Conservation (phyloP, 352 stramenopile genomes). For the Phytophthora kernoviae region DNA sequence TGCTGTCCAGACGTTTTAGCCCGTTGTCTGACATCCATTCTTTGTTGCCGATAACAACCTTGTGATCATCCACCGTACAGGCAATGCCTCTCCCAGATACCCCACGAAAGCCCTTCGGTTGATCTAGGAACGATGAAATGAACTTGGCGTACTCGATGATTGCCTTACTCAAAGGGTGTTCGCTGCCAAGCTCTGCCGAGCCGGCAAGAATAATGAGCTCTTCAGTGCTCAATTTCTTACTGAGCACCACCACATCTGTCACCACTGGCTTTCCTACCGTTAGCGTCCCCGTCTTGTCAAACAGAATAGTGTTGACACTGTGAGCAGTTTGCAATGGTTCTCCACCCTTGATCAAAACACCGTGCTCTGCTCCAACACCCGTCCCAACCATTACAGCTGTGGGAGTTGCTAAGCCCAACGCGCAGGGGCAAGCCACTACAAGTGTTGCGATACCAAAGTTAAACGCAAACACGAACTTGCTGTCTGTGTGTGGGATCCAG, state of each 20-base stretch:
- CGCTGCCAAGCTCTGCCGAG: constrained; percentile 92
- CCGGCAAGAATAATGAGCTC: constrained; percentile 89
- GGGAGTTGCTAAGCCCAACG: constrained; percentile 97
- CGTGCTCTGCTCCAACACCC: constrained; percentile 95
- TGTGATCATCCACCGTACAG: constrained; percentile 69
- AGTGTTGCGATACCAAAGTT: constrained; percentile 98
- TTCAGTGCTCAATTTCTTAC: constrained; percentile 78
- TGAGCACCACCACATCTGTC: constrained; percentile 84
- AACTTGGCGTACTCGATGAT: constrained; percentile 93
- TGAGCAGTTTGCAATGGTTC: constrained; percentile 92
- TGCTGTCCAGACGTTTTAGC: constrained; percentile 71
- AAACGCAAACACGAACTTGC: constrained; percentile 93
- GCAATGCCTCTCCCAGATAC: constrained; percentile 90
- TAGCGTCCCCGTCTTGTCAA: constrained; percentile 99
- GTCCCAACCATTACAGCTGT: constrained; percentile 99
- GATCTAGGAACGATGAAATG: constrained; percentile 73
- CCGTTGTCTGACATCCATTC: constrained; percentile 88
- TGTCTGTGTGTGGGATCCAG: constrained; percentile 78
- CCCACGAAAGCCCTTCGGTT: constrained; percentile 77
- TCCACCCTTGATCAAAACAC: constrained; percentile 99
- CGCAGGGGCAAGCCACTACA: constrained; percentile 99
- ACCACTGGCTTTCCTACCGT: constrained; percentile 92
- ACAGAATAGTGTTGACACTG: constrained; percentile 95
- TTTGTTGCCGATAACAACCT: constrained; percentile 93
- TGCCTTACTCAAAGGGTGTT: constrained; percentile 94